Evolutionary conservation across 2,329 filamentous ascomycete species (phyloP), one percentile per base, ranked within the genome.

Genomic region (Colletotrichum costaricense): DNA sequence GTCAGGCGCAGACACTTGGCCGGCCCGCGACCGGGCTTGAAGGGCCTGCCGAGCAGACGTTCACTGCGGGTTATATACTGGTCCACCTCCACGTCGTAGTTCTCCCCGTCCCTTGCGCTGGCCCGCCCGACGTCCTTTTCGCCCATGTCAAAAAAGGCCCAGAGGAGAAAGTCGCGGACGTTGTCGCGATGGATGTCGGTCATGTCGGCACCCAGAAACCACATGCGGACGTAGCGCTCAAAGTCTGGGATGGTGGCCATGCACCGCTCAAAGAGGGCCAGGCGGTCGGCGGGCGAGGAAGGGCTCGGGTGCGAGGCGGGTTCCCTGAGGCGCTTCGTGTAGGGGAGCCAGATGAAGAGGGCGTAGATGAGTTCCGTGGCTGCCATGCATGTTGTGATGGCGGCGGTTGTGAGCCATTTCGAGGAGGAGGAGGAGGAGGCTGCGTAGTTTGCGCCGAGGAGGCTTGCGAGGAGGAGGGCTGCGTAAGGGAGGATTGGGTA

Each of bases 121-220:
- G 24, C 11, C 16, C 42, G 11, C n/a, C n/a, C n/a, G 52, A 42
- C 35, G 52, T 35, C 56, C 8, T 24, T 33, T 24, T 57, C 33
- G 26, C 56, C 63, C 30, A 57, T 35, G 54, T 65, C 63, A 19
- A 65, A 89, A 85, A 4, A 3, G 1, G 89, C 91, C 93, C 93
- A 94, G 9, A 88, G 84, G 26, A 93, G 80, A 76, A 93, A 94
- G 74, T 93, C 90, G 75, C 86, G 87, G 65, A 94, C 81, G 77
- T 94, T 93, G n/a, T 93, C 91, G n/a, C 88, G 84, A 57, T 87
- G 85, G 67, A 94, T 90, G 42, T 92, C 90, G 22, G 84, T 79
- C 1, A 84, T 70, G 11, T 87, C 83, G 2, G 91, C 89, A 38
- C 88, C 89, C n/a, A 91, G 84, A 75, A 94, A 93, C 93, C 93